Evolutionary conservation across 148 eudicot species (phyloP), one percentile per base, ranked within the genome.

Genomic region (Rhododendron simsii): DNA sequence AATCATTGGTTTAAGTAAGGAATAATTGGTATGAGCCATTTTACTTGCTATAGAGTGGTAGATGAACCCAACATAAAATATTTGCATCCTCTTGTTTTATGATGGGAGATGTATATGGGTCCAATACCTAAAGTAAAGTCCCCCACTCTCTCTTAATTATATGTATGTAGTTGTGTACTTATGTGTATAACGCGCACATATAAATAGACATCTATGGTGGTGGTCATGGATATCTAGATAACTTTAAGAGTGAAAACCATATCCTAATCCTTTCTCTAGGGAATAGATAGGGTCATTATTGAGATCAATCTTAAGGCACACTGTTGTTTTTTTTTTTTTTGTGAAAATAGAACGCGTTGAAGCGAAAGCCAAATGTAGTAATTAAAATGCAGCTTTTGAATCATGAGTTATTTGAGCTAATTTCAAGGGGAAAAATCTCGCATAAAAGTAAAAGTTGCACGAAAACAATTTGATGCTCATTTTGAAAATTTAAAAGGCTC

Each of bases 1-100:
- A 92, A 92, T 93, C 89, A 92, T 92, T 91, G 91, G 77, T 81
- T 86, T 76, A 55, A 12, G 26, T 10, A 44, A 26, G 23, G 91
- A 92, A 89, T 90, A 90, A 91, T 88, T 84, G 86, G 93, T 88
- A 82, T 86, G 88, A 74, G 85, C 88, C 87, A 89, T 88, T 89
- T 79, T 85, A 87, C 88, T 89, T 85, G 82, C 89, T 84, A 65
- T 65, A 88, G 47, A 41, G 80, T 80, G 81, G 87, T 76, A 61
- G 87, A 86, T 88, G 84, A 84, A 87, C 84, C 84, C 74, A 90
- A 76, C 81, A 91, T 84, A 84, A 83, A 84, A 87, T 61, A 87
- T 88, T 83, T 83, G 67, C 47, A 59, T 78, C 35, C 74, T 80
- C 74, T 78, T 84, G 83, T 83, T 35, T 35, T 53, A 13, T 59